Base-by-base conservation (phyloP, 495 filamentous ascomycete species). In the Neurospora sp. region DNA sequence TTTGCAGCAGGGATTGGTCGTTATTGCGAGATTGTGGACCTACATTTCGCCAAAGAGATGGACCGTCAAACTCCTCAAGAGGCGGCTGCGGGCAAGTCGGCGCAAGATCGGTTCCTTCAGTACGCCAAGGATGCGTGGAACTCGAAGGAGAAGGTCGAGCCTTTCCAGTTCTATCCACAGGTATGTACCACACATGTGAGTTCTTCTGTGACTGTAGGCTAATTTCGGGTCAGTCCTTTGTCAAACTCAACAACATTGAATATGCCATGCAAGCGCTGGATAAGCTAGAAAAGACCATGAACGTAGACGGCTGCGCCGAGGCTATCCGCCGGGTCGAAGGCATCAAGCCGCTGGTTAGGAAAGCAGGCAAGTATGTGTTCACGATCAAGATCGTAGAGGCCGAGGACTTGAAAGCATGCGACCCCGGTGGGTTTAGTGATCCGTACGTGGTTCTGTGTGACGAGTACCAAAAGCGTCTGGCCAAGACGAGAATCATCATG, bases 321-420 rank as follows among this genome's bases (percentile, higher is more conserved):
- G 88, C 96, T 9, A 89, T 98, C 70, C 87, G 88, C 39, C 88
- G 86, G 75, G 84, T 91, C 75, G 85, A 87, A 27, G 86, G 86
- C n/a, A 83, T 80, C 23, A 84, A 78, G 70, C 85, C 82, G 72
- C 38, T 70, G 60, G 84, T 88, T 31, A 89, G 90, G 78, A 90
- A 87, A 76, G 85, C 87, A 38, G 91, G 89, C 39, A 96, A 95
- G 73, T 98, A 97, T 79, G 93, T 98, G 70, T 99, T 99, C 81
- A 98, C 96, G 1, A 95, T 98, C 82, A 99, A 99, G 85, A 93
- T 99, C 70, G 94, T 99, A 39, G 96, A 99, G 78, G 96, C 92
- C n/a, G 96, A 99, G 82, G 96, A 98, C 77, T 83, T 99, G 75
- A 98, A 97, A 80, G 94, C 96, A 18, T 98, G 97, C 78, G 96